Conservation (phyloP, 2,329 filamentous ascomycete genomes). For the Cladophialophora bantiana region DNA sequence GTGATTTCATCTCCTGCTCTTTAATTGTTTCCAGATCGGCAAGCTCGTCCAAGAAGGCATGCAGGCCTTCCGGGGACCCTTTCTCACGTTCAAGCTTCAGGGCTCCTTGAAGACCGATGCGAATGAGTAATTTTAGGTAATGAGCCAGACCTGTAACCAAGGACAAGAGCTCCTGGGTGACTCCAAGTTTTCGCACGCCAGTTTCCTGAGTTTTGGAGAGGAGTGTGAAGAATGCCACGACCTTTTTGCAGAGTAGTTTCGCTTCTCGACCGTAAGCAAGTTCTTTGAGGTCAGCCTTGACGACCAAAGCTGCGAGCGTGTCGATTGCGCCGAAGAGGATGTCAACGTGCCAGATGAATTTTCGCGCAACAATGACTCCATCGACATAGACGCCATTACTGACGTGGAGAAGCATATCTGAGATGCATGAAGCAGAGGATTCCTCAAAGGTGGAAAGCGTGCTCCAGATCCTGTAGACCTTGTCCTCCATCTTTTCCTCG, state of each 20-base stretch:
- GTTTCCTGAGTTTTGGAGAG: slow-evolving; percentile 94
- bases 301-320: slow-evolving; percentile 77
- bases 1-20: slow-evolving; percentile 68
- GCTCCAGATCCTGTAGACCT: slow-evolving; percentile 98
- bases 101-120: slow-evolving; percentile 93
- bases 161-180: slow-evolving; percentile 97
- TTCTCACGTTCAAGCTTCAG: slow-evolving; percentile 89
- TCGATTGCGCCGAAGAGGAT: slow-evolving; percentile 90
- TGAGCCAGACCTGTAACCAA: slow-evolving; percentile 95
- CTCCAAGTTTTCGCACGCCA: slow-evolving; percentile 86
- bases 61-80: slow-evolving; percentile 74
- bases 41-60: slow-evolving; percentile 83
- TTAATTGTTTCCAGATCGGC: slow-evolving; percentile 80
- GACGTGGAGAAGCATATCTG: slow-evolving; percentile 97
- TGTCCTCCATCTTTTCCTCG: slow-evolving; percentile 95
- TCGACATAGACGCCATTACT: slow-evolving; percentile 97
- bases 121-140: slow-evolving; percentile 95
- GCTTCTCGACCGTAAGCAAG: slow-evolving; percentile 92
- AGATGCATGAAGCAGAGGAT: slow-evolving; percentile 96
- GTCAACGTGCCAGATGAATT: slow-evolving; percentile 95
- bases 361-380: slow-evolving; percentile 91
- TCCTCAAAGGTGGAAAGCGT: slow-evolving; percentile 97
- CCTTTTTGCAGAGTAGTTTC: slow-evolving; percentile 99
- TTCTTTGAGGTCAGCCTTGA: slow-evolving; percentile 74
- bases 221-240: slow-evolving; percentile 95